Conservation (phyloP, 352 stramenopile species). For the Globisporangium solare region DNA sequence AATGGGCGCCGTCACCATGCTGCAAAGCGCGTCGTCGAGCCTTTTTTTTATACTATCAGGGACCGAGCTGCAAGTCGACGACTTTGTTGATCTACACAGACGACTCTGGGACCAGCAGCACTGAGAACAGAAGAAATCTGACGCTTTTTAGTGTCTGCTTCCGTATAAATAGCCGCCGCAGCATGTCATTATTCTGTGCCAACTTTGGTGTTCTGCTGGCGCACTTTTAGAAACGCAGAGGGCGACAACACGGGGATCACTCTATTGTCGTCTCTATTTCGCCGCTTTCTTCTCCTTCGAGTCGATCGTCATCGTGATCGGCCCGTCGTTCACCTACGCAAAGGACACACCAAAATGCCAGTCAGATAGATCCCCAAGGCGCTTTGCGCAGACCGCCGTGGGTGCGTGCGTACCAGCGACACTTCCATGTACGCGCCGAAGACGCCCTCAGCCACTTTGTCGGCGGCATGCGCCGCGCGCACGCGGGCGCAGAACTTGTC, state of each 20-base stretch:
- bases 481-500: slow-evolving; percentile 70
- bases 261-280: slow-evolving; percentile 3
- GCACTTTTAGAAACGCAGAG: no score
- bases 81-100: not conserved
- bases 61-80: no score
- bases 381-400: not conserved
- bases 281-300: slow-evolving; percentile 49
- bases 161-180: no score
- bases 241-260: no score
- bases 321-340: slow-evolving; percentile 71
- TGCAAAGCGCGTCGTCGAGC: no score
- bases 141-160: no score
- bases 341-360: not conserved
- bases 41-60: no score
- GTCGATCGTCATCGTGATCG: slow-evolving; percentile 81
- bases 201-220: no score
- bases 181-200: no score
- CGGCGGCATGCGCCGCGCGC: slow-evolving; percentile 40
- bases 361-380: not conserved
- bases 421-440: slow-evolving; percentile 88
- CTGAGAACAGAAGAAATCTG: not conserved
- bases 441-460: slow-evolving; percentile 74
- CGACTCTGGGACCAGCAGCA: no score
- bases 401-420: slow-evolving; percentile 57
- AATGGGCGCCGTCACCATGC: slow-evolving; percentile 27